phyloP scores from a whole-genome alignment of 805 yeast species.

The Millerozyma acaciae region DNA sequence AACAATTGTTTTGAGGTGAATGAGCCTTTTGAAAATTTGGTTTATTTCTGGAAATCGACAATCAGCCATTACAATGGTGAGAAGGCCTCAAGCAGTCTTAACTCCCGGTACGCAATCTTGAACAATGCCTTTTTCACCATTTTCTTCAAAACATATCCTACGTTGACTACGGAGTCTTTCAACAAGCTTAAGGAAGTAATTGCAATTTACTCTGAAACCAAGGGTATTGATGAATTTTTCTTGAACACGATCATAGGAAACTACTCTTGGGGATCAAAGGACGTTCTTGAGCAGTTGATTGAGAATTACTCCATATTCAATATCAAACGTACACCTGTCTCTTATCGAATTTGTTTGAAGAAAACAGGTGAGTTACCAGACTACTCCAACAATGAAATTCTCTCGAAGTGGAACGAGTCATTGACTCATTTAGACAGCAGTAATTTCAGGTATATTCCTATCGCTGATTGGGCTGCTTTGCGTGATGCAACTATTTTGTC shows the following conservation, averaged over 20 bases:
- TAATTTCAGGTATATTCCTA: constrained; percentile 63
- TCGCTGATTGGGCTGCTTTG: constrained; percentile 81
- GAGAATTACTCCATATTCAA: constrained; percentile 55
- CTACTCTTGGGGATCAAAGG: constrained; percentile 62
- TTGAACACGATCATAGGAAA: constrained; percentile 71
- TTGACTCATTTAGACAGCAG: constrained; percentile 46
- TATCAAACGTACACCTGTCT: constrained; percentile 61
- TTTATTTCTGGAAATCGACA: constrained; percentile 60
- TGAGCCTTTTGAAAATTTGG: constrained; percentile 54
- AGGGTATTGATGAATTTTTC: constrained; percentile 73
- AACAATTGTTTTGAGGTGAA: constrained; percentile 57
- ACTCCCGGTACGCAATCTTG: constrained; percentile 68
- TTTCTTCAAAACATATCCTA: constrained; percentile 59
- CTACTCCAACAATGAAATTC: constrained; percentile 47
- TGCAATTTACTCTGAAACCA: constrained; percentile 50
- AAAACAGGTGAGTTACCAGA: constrained; percentile 64
- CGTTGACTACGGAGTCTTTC: constrained; percentile 52
- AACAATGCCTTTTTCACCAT: constrained; percentile 65
- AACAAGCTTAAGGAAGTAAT: constrained; percentile 54
- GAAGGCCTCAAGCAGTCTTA: constrained; percentile 50
- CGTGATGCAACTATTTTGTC: constrained; percentile 70
- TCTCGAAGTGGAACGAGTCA: constrained; percentile 52
- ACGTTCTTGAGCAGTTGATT: constrained; percentile 61
- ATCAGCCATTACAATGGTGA: constrained; percentile 45
- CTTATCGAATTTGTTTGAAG: constrained; percentile 69